Percentiles rank a stretch among this genome's conserved stretches.
Evolutionary conservation across 495 filamentous ascomycete species (phyloP).

Genomic region (Talaromyces wortmannii): DNA sequence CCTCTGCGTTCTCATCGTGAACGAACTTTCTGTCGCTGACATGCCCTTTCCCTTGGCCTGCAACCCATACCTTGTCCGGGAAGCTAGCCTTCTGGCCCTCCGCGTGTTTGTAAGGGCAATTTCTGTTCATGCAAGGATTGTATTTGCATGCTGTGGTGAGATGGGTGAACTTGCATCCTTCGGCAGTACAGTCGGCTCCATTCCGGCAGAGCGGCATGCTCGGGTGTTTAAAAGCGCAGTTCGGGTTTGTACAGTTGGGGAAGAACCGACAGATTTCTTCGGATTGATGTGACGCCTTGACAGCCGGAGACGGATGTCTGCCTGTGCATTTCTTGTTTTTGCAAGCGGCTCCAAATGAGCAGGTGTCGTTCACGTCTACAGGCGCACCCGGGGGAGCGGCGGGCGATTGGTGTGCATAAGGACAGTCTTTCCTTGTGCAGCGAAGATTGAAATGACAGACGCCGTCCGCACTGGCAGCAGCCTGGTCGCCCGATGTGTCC

Average conservation of each 20-base stretch:
- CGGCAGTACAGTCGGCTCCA: slow-evolving; percentile 79
- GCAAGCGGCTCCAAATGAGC: slow-evolving; percentile 82
- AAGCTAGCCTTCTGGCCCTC: slow-evolving; percentile 80
- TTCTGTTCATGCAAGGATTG: slow-evolving; percentile 80
- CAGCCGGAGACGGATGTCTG: slow-evolving; percentile 86
- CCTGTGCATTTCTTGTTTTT: slow-evolving; percentile 91
- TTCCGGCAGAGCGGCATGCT: slow-evolving; percentile 80
- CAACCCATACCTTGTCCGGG: slow-evolving; percentile 86
- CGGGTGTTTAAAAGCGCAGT: slow-evolving; percentile 83
- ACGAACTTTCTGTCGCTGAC: slow-evolving; percentile 93
- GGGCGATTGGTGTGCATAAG: slow-evolving; percentile 89
- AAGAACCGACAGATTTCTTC: slow-evolving; percentile 91
- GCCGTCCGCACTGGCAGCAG: slow-evolving; percentile 30
- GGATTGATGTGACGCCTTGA: slow-evolving; percentile 65
- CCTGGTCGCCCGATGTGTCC: slow-evolving; percentile 21
- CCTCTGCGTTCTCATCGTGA: slow-evolving; percentile 53
- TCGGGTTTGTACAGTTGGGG: slow-evolving; percentile 83
- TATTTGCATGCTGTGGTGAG: slow-evolving; percentile 77
- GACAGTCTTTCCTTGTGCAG: slow-evolving; percentile 85
- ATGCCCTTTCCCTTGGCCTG: slow-evolving; percentile 49
- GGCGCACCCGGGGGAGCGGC: slow-evolving; percentile 76
- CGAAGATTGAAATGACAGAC: slow-evolving; percentile 79
- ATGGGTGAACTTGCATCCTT: slow-evolving; percentile 89
- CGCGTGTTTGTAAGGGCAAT: slow-evolving; percentile 82
- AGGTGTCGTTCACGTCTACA: slow-evolving; percentile 73